Evolutionary conservation across 2,329 filamentous ascomycete genomes (phyloP).

Genomic region (Xylariaceae sp.): DNA sequence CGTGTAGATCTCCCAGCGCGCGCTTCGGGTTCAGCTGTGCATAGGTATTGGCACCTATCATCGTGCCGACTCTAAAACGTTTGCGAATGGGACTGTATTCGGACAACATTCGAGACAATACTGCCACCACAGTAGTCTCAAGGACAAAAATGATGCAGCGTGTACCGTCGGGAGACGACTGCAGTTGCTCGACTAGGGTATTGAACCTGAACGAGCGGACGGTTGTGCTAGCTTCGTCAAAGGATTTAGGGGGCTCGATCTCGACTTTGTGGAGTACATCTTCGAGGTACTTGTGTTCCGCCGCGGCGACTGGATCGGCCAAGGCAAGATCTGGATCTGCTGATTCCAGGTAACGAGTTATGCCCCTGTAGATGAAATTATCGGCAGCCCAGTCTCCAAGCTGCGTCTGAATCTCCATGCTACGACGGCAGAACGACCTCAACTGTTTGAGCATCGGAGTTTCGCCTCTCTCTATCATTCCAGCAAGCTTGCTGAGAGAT

Average conservation of each 20-base stretch:
- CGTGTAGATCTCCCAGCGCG: constrained; percentile 37
- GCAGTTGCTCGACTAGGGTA: constrained; percentile 48
- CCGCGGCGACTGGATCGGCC: constrained; percentile 38
- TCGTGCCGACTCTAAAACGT: constrained; percentile 47
- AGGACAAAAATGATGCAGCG: constrained; percentile 64
- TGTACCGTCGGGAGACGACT: constrained; percentile 37
- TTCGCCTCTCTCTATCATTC: constrained; percentile 38
- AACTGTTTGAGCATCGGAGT: constrained; percentile 54
- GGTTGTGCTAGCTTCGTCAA: constrained; percentile 17
- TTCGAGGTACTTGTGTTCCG: constrained; percentile 53
- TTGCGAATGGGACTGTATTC: constrained; percentile 43
- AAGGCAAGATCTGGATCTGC: constrained; percentile 28
- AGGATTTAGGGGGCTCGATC: constrained; percentile 15
- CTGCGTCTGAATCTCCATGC: constrained; percentile 46
- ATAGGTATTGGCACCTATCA: constrained; percentile 48
- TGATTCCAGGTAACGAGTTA: constrained; percentile 33
- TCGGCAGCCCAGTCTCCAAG: constrained; percentile 67
- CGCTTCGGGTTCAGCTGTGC: constrained; percentile 33
- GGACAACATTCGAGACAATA: constrained; percentile 54
- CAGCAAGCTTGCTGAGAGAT: constrained; percentile 36
- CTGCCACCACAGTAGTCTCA: constrained; percentile 55
- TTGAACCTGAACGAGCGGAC: constrained; percentile 54
- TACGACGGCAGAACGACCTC: constrained; percentile 47
- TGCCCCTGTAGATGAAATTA: constrained; percentile 53
- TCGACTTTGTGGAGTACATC: constrained; percentile 40